Conservation (phyloP, 73 alveolate species). For the Uronychia binucleata region DNA sequence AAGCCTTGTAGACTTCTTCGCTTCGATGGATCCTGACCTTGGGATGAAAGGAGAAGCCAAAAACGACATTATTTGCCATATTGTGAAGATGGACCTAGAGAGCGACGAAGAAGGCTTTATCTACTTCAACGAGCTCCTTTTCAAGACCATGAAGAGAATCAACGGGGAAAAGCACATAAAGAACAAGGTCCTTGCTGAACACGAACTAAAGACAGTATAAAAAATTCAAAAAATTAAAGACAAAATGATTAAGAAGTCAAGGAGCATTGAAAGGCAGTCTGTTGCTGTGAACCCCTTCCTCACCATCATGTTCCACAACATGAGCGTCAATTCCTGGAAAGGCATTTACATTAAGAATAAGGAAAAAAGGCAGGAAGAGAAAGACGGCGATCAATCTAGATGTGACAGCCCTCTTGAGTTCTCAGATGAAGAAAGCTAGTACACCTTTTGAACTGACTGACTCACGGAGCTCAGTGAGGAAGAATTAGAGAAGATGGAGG, state of each 20-base stretch:
- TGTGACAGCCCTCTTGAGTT: too few relatives aligned
- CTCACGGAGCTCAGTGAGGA: too few relatives aligned
- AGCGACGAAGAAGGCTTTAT: slow-evolving; percentile 64
- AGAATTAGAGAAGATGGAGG: too few relatives aligned
- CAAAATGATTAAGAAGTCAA: slow-evolving; percentile 12
- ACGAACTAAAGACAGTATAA: slow-evolving; percentile 24
- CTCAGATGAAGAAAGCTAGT: too few relatives aligned
- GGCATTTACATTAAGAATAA: too few relatives aligned
- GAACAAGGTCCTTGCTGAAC: slow-evolving; percentile 35
- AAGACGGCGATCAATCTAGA: too few relatives aligned
- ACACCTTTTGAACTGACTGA: too few relatives aligned
- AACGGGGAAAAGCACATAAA: slow-evolving; percentile 38
- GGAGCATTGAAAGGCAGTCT: slow-evolving; percentile 25
- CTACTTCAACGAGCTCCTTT: slow-evolving; percentile 68
- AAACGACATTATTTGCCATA: too few relatives aligned
- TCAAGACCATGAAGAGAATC: slow-evolving; percentile 61
- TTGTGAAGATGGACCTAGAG: slow-evolving; percentile 17
- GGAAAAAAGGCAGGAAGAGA: slow-evolving; percentile 14
- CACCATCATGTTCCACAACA: not conserved
- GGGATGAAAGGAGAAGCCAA: slow-evolving; percentile 33
- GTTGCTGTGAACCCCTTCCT: slow-evolving; percentile 41
- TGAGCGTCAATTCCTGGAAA: not conserved
- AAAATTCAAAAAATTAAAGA: slow-evolving; percentile 29
- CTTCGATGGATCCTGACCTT: slow-evolving; percentile 28
- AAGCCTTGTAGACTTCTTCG: slow-evolving; percentile 22